Evolutionary conservation across 2,329 filamentous ascomycete species (phyloP).

Genomic region (Botrytis fabae): DNA sequence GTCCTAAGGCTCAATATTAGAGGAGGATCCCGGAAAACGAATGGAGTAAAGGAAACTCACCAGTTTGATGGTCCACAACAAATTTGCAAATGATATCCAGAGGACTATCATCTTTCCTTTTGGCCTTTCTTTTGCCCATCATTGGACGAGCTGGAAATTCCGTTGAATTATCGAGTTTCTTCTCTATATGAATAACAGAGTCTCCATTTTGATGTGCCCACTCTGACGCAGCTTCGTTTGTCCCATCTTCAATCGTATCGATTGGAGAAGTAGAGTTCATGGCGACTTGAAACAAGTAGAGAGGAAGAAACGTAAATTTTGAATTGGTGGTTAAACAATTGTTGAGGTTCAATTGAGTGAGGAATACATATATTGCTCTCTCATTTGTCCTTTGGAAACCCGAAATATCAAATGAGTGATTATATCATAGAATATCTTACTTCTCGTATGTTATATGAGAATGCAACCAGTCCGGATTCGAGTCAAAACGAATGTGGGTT

Average conservation of each 20-base stretch:
- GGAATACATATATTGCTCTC: constrained; percentile 19
- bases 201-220: constrained; percentile 31
- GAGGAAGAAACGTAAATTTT: constrained; percentile 9
- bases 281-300: constrained; percentile 8
- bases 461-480: neutral
- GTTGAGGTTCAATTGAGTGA: constrained; percentile 23
- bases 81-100: constrained; percentile 63
- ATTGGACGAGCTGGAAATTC: constrained; percentile 26
- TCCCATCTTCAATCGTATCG: constrained; percentile 24
- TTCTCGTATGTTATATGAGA: constrained; percentile 13
- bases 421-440: constrained; percentile 19
- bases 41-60: constrained; percentile 49
- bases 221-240: constrained; percentile 28
- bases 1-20: constrained; percentile 52
- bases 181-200: constrained; percentile 25
- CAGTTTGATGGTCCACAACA: constrained; percentile 78
- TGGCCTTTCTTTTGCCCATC: constrained; percentile 49
- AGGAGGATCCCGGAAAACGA: neutral
- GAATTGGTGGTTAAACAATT: constrained; percentile 7
- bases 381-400: constrained; percentile 20
- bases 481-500: constrained; percentile 24
- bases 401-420: constrained; percentile 20
- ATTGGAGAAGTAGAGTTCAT: constrained; percentile 18
- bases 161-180: constrained; percentile 26
- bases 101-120: constrained; percentile 62